Percentiles rank a stretch among this genome's conserved stretches.
These are phyloP conservation scores for Diaporthe sp. DNA, from an alignment of 2,329 filamentous ascomycete species.

Conservation along the genomic window DNA sequence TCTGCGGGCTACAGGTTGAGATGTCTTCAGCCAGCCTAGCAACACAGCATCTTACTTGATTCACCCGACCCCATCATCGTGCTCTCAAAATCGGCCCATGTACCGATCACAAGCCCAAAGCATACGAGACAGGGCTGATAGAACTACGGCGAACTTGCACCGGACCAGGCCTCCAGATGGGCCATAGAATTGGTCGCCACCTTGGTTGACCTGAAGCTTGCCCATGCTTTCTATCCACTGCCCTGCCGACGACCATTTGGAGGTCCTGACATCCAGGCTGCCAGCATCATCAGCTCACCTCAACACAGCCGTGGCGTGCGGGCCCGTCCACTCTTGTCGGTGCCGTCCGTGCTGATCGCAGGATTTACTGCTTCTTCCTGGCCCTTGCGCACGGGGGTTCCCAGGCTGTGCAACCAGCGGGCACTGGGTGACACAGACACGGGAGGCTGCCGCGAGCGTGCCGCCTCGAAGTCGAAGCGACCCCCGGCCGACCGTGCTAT, in stretches of 20 bases:
- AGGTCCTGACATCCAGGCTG: background rate
- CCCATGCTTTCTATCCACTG: background rate
- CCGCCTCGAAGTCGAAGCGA: conserved; percentile 29
- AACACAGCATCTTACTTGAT: conserved; percentile 7
- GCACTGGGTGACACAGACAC: conserved; percentile 21
- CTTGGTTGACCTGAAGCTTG: background rate
- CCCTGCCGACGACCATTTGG: background rate
- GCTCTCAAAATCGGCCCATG: conserved; percentile 3
- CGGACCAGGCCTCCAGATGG: background rate
- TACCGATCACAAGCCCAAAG: background rate
- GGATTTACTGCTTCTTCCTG: background rate
- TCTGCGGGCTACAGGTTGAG: background rate
- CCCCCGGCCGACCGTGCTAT: conserved; percentile 19
- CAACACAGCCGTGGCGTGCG: background rate
- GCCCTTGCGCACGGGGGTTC: conserved; percentile 13
- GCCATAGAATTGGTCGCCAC: background rate
- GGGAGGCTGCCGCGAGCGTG: conserved; percentile 20
- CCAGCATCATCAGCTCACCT: background rate
- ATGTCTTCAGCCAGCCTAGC: background rate
- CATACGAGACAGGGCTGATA: conserved; percentile 8
- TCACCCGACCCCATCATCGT: background rate
- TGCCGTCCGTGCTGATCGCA: background rate
- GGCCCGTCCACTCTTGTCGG: background rate
- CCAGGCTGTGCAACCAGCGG: conserved; percentile 12
- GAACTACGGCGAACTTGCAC: background rate